Evolutionary conservation across 2,329 filamentous ascomycete genomes (phyloP).

Genomic region (Albophoma yamanashiensis): DNA sequence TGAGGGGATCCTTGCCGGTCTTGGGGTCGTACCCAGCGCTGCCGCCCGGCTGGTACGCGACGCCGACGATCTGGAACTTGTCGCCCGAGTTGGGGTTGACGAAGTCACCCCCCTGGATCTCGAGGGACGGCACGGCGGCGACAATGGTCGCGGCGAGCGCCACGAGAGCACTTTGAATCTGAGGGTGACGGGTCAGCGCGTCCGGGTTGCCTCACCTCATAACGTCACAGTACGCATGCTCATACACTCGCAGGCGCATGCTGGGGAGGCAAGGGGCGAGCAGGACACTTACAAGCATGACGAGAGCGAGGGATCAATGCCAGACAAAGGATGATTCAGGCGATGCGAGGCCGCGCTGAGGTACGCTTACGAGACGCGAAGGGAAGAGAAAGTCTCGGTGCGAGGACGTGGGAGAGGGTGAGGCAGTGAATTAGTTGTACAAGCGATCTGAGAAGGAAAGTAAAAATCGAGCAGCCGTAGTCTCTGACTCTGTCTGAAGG

Average conservation of each 20-base stretch:
- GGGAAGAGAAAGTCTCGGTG: slow-evolving; percentile 1
- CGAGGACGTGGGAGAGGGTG: background rate
- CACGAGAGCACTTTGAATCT: slow-evolving; percentile 35
- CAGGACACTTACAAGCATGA: slow-evolving; percentile 10
- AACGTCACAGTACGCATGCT: background rate
- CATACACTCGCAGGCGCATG: background rate
- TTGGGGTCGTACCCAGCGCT: slow-evolving; percentile 49
- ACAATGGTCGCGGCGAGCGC: slow-evolving; percentile 42
- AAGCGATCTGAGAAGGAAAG: background rate
- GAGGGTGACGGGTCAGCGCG: background rate
- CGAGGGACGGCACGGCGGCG: slow-evolving; percentile 45
- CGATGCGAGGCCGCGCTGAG: background rate
- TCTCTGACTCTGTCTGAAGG: slow-evolving; percentile 6
- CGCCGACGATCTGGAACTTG: slow-evolving; percentile 55
- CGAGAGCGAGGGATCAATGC: background rate
- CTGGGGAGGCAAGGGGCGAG: background rate
- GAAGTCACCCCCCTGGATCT: slow-evolving; percentile 46
- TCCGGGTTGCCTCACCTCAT: background rate
- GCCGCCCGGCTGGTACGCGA: slow-evolving; percentile 60
- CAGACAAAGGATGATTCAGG: background rate
- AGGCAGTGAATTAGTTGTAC: background rate
- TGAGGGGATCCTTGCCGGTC: slow-evolving; percentile 47
- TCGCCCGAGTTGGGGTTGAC: slow-evolving; percentile 47
- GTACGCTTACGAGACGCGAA: background rate
- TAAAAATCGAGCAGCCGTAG: no score